A percentile compares a stretch with the other conserved stretches of the same genome.
These are phyloP conservation scores for Pythium utonaiense DNA, from an alignment of 352 stramenopile species.

Conservation along the genomic window DNA sequence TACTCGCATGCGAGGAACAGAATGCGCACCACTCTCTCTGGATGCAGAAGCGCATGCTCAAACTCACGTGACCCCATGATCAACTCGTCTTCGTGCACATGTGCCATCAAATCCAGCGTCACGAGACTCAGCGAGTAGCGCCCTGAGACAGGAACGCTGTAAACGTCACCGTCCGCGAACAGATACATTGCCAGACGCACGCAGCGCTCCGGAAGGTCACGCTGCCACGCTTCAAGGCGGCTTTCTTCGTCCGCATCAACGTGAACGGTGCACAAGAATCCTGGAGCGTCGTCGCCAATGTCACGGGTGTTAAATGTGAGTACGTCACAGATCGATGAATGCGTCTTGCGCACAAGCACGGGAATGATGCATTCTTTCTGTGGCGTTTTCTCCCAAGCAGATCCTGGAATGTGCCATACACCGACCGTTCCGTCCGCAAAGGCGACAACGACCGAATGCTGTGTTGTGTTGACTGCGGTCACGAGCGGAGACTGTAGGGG, in stretches of 20 bases:
- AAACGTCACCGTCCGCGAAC: slow-evolving; percentile 3
- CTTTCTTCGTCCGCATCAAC: neutral
- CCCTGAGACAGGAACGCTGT: slow-evolving; percentile 6
- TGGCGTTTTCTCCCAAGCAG: neutral
- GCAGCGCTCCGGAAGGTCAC: neutral
- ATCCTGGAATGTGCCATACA: neutral
- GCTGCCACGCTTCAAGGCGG: neutral
- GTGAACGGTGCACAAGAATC: neutral
- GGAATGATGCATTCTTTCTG: neutral
- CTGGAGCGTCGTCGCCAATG: neutral
- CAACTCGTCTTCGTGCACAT: neutral
- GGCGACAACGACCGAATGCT: neutral
- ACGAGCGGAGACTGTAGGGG: neutral
- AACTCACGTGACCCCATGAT: neutral
- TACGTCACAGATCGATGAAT: neutral
- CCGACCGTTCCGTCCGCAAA: slow-evolving; percentile 3
- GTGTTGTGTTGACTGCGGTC: neutral
- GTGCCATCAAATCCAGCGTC: slow-evolving; percentile 1
- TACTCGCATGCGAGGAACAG: slow-evolving; percentile 15
- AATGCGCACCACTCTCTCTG: slow-evolving; percentile 4
- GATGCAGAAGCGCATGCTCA: slow-evolving; percentile 11
- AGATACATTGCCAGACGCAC: slow-evolving; percentile 16
- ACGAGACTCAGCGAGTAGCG: slow-evolving; percentile 3
- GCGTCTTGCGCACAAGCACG: neutral
- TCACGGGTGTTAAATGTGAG: neutral